These are phyloP conservation scores for Chaetomium fimeti DNA, from an alignment of 495 filamentous ascomycete genomes.

Conservation along the genomic window DNA sequence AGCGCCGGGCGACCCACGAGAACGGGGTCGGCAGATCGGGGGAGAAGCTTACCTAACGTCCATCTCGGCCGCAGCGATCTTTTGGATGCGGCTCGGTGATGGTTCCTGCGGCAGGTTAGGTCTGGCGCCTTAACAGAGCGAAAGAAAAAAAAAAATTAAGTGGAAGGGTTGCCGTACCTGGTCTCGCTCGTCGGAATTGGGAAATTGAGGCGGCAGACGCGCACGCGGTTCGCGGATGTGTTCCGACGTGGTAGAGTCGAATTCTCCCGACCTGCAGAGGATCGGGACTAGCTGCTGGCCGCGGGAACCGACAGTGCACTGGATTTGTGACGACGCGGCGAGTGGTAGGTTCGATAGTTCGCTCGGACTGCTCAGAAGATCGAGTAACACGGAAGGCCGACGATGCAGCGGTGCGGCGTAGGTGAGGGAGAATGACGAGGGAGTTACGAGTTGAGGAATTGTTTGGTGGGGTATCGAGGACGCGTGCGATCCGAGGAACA, in stretches of 20 bases:
- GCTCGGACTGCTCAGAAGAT: background rate
- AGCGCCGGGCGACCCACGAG: slow-evolving; percentile 7
- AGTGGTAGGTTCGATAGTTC: slow-evolving; percentile 6
- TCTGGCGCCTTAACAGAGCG: slow-evolving; percentile 1
- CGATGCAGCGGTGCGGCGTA: slow-evolving; percentile 1
- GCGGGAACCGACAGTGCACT: slow-evolving; percentile 5
- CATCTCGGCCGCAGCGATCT: slow-evolving; percentile 3
- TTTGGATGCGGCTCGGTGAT: slow-evolving; percentile 7
- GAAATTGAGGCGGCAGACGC: slow-evolving; percentile 1
- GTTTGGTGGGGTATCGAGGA: background rate
- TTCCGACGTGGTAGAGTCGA: background rate
- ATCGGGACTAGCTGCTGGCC: slow-evolving; percentile 2
- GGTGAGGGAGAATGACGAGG: slow-evolving; percentile 7
- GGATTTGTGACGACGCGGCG: slow-evolving; percentile 2
- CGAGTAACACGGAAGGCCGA: background rate
- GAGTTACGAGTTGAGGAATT: background rate
- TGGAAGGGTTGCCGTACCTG: background rate
- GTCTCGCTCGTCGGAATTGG: slow-evolving; percentile 2
- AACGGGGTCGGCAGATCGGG: background rate
- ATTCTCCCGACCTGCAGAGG: background rate
- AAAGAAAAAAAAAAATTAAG: background rate
- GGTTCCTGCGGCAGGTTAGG: slow-evolving; percentile 1
- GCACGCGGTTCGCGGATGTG: slow-evolving; percentile 1
- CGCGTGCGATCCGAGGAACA: background rate
- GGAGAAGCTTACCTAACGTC: slow-evolving; percentile 7